Evolutionary conservation across 139 green algal genomes (phyloP), one percentile per base, ranked within the genome.

Genomic region (Coccomyxa sp.): DNA sequence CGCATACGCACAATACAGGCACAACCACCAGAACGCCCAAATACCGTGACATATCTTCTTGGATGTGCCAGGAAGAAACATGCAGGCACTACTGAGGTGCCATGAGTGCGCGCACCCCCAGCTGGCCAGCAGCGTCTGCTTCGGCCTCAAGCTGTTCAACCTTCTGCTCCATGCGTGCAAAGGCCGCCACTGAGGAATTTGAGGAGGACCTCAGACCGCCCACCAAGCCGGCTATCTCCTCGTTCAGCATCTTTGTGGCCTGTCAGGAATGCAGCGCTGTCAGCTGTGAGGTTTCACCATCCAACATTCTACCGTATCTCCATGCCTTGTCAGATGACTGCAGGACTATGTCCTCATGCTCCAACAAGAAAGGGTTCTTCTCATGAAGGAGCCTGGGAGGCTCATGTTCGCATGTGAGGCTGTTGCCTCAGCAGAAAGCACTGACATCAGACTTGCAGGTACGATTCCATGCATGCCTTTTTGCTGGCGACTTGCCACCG

Each of bases 181-280:
- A 99, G 11, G 97, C 97, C 23, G 92, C 93, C 27, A 98, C 83
- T 0, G 94, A 88, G 84, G 87, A 96, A 87, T 85, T 95, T 59
- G 94, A 97, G 89, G 90, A 76, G 76, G 75, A 67, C 18, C 67
- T 38, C 31, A 85, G 58, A 13, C 82, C 82, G 38, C 27, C 76
- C 38, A 86, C 60, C 77, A 99, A 85, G 31, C 87, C 85, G 10
- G 51, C 25, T 58, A 90, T 85, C 83, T 91, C 89, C 68, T 90
- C 81, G 38, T 87, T 85, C 78, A 82, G 78, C 57, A 58, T 38
- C 25, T 45, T 45, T 3, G 57, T 82, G 18, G 58, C 78, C 78
- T 82, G 78, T 23, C 58, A 31, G 12, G 4, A 30, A 67, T n/a
- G 76, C 76, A 80, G 17, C 76, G 15, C 25, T 32, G 18, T 80